A percentile compares a stretch with the other conserved stretches of the same genome.
These are phyloP conservation scores for Mycena sp. DNA, from an alignment of 1,284 basidiomycete genomes.

Conservation along the genomic window DNA sequence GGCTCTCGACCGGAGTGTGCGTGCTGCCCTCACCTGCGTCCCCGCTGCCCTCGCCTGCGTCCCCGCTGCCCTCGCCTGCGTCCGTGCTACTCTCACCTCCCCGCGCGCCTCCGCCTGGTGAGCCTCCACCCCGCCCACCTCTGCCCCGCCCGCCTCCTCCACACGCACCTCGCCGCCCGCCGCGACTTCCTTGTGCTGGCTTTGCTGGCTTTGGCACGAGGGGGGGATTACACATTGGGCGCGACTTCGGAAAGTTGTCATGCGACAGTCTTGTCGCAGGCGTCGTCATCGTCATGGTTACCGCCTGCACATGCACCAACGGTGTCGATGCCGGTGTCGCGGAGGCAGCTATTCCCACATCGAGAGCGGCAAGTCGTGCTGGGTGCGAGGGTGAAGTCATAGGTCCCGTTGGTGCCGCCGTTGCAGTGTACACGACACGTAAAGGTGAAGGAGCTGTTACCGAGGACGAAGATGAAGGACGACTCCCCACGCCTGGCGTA, in stretches of 20 bases:
- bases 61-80: not conserved
- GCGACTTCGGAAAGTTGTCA: not conserved
- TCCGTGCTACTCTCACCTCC: not conserved
- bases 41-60: not conserved
- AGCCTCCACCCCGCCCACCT: not conserved
- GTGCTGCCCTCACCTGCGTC: not conserved
- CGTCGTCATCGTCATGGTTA: too few relatives aligned
- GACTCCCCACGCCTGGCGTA: not conserved
- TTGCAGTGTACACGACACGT: not conserved
- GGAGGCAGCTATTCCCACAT: too few relatives aligned
- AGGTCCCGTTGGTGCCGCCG: not conserved
- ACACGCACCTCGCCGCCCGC: not conserved
- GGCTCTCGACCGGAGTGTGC: not conserved
- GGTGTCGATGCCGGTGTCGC: not conserved
- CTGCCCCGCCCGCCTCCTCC: not conserved
- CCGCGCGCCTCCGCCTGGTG: not conserved
- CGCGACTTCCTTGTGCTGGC: not conserved
- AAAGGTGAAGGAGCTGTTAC: not conserved
- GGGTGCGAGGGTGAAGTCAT: too few relatives aligned
- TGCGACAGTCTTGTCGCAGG: too few relatives aligned
- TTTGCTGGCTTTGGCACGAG: not conserved
- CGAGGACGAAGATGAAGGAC: not conserved
- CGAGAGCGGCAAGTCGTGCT: not conserved
- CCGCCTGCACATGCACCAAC: too few relatives aligned
- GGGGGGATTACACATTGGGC: not conserved